Evolutionary conservation across 2,329 filamentous ascomycete genomes (phyloP).

Genomic region (Fusarium oxysporum): DNA sequence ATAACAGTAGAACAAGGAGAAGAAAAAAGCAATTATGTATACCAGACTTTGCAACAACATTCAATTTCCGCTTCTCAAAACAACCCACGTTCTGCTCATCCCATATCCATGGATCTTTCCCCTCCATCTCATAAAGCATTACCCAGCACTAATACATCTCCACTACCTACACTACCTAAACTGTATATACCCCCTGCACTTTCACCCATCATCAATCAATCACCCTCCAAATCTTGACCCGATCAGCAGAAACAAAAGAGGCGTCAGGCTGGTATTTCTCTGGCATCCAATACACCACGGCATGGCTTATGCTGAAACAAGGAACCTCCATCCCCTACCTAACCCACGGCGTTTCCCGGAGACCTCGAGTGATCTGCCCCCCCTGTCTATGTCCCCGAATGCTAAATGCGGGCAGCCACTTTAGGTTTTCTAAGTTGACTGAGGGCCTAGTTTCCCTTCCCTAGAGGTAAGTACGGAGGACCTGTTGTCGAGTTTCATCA

Average conservation of each 20-base stretch:
- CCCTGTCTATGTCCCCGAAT: not conserved
- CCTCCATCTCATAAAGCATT: not conserved
- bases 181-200: not conserved
- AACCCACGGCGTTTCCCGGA: conserved; percentile 32
- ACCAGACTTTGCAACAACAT: not conserved
- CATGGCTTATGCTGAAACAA: conserved; percentile 19
- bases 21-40: not conserved
- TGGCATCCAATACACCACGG: not conserved
- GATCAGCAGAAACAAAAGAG: not conserved
- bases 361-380: not conserved
- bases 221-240: not conserved
- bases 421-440: conserved; percentile 10
- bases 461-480: not conserved
- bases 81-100: not conserved
- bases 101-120: not conserved
- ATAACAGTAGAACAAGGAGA: not conserved
- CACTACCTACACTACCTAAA: not conserved
- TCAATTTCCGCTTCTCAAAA: not conserved
- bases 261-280: not conserved
- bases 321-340: conserved; percentile 1
- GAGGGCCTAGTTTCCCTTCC: not conserved
- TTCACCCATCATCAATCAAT: not conserved
- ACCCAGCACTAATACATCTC: not conserved
- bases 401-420: conserved; percentile 25
- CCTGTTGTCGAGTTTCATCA: conserved; percentile 24